Evolutionary conservation across 2,329 filamentous ascomycete genomes (phyloP).

Genomic region (Paraphaeosphaeria minitans): DNA sequence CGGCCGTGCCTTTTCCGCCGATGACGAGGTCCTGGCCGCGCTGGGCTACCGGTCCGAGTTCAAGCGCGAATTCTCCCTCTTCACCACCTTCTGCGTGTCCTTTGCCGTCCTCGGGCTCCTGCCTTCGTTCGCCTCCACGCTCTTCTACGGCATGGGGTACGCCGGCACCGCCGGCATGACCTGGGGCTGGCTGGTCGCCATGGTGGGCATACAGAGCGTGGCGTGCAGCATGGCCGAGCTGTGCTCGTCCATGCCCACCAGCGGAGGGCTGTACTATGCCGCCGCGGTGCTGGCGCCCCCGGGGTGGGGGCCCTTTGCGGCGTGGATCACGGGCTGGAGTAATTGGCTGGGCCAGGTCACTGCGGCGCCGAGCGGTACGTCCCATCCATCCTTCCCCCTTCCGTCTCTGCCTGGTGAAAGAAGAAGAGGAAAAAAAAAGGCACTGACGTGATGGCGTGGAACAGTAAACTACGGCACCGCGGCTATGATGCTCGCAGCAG

Average conservation of each 20-base stretch:
- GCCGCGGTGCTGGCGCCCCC: constrained; percentile 71
- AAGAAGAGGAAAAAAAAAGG: not conserved
- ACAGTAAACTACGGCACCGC: constrained; percentile 68
- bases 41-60: constrained; percentile 68
- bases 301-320: constrained; percentile 68
- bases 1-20: constrained; percentile 54
- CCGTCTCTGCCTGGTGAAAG: not conserved
- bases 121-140: constrained; percentile 72
- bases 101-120: constrained; percentile 74
- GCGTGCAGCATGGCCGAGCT: constrained; percentile 70
- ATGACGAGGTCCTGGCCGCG: constrained; percentile 66
- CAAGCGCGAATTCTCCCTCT: constrained; percentile 73
- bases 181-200: constrained; percentile 77
- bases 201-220: constrained; percentile 73
- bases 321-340: constrained; percentile 72
- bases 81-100: constrained; percentile 75
- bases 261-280: constrained; percentile 75
- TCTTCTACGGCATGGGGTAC: constrained; percentile 70
- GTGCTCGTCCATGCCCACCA: constrained; percentile 74
- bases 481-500: constrained; percentile 73
- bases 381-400: no score
- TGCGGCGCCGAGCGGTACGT: constrained; percentile 62
- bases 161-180: constrained; percentile 63
- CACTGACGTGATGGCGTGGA: not conserved
- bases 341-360: constrained; percentile 73